phyloP scores from a whole-genome alignment of 805 yeast genomes.

The Wickerhamiella musiphila region DNA sequence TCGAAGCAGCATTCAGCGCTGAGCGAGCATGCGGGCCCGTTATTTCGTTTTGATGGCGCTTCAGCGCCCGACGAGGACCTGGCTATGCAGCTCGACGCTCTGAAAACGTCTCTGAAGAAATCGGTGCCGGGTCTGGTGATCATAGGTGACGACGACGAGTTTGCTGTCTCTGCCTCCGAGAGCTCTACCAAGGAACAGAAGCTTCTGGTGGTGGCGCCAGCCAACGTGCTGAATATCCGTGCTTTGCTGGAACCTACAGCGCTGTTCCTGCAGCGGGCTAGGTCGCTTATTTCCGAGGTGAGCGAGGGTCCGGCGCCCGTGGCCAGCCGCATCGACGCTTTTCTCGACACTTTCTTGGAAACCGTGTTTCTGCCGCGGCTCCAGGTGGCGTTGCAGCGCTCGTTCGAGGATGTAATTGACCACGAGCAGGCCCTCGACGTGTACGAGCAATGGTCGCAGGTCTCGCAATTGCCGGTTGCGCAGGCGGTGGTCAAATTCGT shows the following conservation, averaged over 20 bases:
- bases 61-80: neutral
- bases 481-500: constrained; percentile 31
- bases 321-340: constrained; percentile 24
- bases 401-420: constrained; percentile 33
- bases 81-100: neutral
- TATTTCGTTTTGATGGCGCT: neutral
- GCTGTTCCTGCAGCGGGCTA: constrained; percentile 45
- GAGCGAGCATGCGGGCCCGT: neutral
- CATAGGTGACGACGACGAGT: constrained; percentile 19
- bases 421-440: constrained; percentile 24
- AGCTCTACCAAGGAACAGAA: constrained; percentile 11
- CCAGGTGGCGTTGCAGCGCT: constrained; percentile 33
- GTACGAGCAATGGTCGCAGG: constrained; percentile 16
- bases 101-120: constrained; percentile 28
- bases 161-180: constrained; percentile 17
- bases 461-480: constrained; percentile 21
- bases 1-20: constrained; percentile 1
- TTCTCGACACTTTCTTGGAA: constrained; percentile 50
- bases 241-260: constrained; percentile 58
- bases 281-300: constrained; percentile 22
- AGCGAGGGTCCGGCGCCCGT: constrained; percentile 2
- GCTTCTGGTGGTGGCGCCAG: constrained; percentile 20
- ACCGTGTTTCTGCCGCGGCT: constrained; percentile 46
- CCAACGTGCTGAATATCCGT: constrained; percentile 65
- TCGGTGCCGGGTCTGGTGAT: constrained; percentile 59